These are phyloP conservation scores for Neurospora sp. DNA, from an alignment of 495 filamentous ascomycete species.

Conservation along the genomic window DNA sequence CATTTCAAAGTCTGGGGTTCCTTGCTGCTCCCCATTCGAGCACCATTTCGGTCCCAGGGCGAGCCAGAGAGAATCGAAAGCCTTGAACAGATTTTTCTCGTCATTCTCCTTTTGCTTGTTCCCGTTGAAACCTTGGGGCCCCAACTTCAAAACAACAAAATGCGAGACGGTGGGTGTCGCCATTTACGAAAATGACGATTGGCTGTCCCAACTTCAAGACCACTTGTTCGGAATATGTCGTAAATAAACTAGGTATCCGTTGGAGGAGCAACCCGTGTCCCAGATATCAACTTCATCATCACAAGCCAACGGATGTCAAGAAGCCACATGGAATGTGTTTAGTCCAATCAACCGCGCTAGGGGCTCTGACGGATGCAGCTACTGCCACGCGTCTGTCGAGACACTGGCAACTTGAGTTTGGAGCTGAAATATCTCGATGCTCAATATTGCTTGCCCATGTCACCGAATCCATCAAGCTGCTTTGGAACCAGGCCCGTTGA, in stretches of 20 bases:
- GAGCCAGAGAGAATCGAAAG: not conserved
- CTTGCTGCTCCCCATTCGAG: not conserved
- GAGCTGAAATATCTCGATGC: not conserved
- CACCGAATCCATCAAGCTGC: not conserved
- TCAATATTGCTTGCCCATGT: not conserved
- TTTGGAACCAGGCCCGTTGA: not conserved
- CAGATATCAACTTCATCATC: not conserved
- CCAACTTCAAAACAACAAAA: not conserved
- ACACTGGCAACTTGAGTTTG: not conserved
- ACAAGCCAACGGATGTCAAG: not conserved
- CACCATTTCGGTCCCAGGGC: not conserved
- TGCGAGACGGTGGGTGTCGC: not conserved
- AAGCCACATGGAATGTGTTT: not conserved
- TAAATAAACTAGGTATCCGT: not conserved
- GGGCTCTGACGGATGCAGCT: not conserved
- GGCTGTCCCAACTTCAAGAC: not conserved
- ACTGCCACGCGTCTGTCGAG: not conserved
- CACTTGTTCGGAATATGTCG: not conserved
- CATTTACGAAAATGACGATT: not conserved
- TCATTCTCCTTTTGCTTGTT: not conserved
- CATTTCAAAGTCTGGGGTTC: not conserved
- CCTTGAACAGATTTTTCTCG: not conserved
- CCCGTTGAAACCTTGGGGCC: not conserved
- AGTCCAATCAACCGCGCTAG: not conserved
- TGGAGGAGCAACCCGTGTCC: not conserved